phyloP scores from a whole-genome alignment of 352 stramenopile genomes.

The Lagenidium giganteum region DNA sequence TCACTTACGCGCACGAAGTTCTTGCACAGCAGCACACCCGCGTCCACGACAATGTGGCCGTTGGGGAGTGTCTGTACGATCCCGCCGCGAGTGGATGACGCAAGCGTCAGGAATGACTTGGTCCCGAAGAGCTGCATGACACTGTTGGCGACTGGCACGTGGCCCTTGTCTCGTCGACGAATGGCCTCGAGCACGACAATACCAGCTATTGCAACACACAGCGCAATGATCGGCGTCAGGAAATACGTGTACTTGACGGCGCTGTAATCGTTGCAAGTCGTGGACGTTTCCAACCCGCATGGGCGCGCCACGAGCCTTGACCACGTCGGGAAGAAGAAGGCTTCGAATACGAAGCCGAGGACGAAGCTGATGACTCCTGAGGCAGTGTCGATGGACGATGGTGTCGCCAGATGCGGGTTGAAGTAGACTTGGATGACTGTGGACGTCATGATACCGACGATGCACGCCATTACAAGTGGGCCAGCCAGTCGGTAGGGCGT shows the following conservation, averaged over 20 bases:
- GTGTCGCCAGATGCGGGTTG: constrained; percentile 11
- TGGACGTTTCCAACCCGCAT: constrained; percentile 13
- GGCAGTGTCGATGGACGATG: constrained; percentile 10
- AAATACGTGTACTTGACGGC: constrained; percentile 10
- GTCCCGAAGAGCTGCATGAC: constrained; percentile 9
- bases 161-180: no score
- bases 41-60: constrained; percentile 5
- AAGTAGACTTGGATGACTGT: constrained; percentile 18
- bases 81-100: not conserved
- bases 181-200: no score
- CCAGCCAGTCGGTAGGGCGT: constrained; percentile 11
- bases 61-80: constrained; percentile 2
- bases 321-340: constrained; percentile 6
- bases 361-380: constrained; percentile 15
- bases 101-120: not conserved
- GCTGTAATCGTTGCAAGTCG: constrained; percentile 11
- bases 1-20: constrained; percentile 18
- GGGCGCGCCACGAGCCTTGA: constrained; percentile 4
- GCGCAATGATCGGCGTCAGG: constrained; percentile 11
- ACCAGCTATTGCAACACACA: constrained; percentile 1
- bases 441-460: constrained; percentile 17
- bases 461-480: constrained; percentile 9
- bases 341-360: constrained; percentile 18
- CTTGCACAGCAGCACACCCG: constrained; percentile 19
- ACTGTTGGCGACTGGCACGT: constrained; percentile 5